Base-by-base conservation (phyloP, 2,329 filamentous ascomycete species). In the Lecanicillium sp. region DNA sequence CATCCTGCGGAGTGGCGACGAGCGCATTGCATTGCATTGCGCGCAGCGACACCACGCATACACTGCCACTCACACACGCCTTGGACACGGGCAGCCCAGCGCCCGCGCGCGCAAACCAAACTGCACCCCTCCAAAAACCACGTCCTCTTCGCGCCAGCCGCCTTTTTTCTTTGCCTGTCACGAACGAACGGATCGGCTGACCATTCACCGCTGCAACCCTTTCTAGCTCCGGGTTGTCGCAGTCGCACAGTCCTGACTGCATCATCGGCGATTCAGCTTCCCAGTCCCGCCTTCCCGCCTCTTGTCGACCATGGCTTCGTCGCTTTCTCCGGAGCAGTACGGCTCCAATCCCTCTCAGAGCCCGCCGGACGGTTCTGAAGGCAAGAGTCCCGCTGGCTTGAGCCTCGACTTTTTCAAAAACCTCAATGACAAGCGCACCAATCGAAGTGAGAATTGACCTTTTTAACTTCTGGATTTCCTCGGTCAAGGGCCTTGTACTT, bases 371-470 rank as follows among this genome's bases (percentile, higher is more conserved):
- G 51, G 52, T 33, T 52, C 57, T 8, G 58, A 63, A 14, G 59
- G 54, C 39, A 67, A 62, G 48, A 58, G 66, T 36, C 67, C 70
- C 1, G 56, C 69, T 38, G 67, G 69, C 14, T 64, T 81, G 52
- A 81, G 78, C 52, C 66, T 83, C 47, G 71, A 71, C 15, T 83
- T 87, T 52, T 77, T 86, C 65, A 89, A 83, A 65, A 80, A 69
- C 56, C 72, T 84, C 52, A 76, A 71, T 44, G 85, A 88, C 49
- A 93, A 89, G 70, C 88, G 83, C 62, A 79, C 78, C 11, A 89
- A 85, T n/a, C 77, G 86, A 75, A 85, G 86, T 88, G 5, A 3
- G 12, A 21, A 33, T 2, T n/a, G 35, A n/a, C 26, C 7, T 37
- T 38, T 8, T 15, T 12, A 3, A 20, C 11, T 7, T 24, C 21